Evolutionary conservation across 2,329 filamentous ascomycete species (phyloP).

Genomic region (Teratosphaeria epicoccoides): DNA sequence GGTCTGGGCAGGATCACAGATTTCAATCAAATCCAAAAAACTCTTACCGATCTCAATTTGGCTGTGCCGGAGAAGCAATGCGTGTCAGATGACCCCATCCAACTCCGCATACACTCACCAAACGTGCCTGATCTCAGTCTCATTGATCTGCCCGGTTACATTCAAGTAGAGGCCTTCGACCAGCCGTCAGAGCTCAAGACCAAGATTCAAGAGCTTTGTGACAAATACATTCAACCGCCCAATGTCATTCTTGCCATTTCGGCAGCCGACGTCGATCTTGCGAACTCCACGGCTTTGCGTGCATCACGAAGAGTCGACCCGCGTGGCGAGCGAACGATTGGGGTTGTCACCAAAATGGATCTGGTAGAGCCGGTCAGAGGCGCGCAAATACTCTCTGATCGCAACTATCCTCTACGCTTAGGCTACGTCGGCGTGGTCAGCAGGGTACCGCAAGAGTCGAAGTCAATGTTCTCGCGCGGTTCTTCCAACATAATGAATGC

Average conservation of each 20-base stretch:
- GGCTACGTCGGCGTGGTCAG: conserved; percentile 95
- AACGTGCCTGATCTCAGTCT: conserved; percentile 91
- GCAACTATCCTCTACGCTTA: conserved; percentile 86
- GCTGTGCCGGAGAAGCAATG: conserved; percentile 85
- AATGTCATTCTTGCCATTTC: conserved; percentile 97
- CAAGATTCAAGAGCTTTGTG: conserved; percentile 90
- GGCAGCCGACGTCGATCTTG: conserved; percentile 90
- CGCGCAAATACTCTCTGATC: conserved; percentile 67
- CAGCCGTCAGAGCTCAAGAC: conserved; percentile 87
- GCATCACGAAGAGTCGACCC: conserved; percentile 89
- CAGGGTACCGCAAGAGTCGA: conserved; percentile 55
- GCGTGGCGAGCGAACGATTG: conserved; percentile 88
- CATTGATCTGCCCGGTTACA: conserved; percentile 94
- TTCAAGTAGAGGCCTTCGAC: conserved; percentile 84
- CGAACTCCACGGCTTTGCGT: conserved; percentile 85
- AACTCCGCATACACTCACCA: conserved; percentile 88
- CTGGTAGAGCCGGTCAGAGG: conserved; percentile 78
- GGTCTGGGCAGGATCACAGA: conserved; percentile 84
- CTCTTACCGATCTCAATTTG: conserved; percentile 85
- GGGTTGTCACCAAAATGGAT: conserved; percentile 99
- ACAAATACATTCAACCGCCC: conserved; percentile 93
- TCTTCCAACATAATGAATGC: conserved; percentile 66
- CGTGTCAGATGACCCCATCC: conserved; percentile 93
- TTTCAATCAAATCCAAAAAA: conserved; percentile 84
- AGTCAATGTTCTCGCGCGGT: conserved; percentile 71